Percentiles rank a stretch among this genome's conserved stretches.
phyloP scores from a whole-genome alignment of 495 filamentous ascomycete genomes.

The Lindgomyces ingoldianus region DNA sequence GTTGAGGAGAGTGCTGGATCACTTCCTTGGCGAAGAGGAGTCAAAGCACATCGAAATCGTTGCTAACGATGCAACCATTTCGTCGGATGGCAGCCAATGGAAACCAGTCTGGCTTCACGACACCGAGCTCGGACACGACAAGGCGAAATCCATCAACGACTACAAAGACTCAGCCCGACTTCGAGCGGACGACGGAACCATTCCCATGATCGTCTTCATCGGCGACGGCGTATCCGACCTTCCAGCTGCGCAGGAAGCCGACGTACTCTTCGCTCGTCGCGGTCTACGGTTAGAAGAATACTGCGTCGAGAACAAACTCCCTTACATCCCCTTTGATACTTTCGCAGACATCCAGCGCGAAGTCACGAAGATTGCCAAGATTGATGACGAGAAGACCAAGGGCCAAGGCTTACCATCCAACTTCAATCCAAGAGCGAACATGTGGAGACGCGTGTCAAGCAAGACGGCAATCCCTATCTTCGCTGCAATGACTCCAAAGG shows the following conservation, averaged over 20 bases:
- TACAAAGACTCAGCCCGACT: conserved; percentile 57
- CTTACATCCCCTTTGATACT: conserved; percentile 66
- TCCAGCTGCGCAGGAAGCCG: conserved; percentile 70
- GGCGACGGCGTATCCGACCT: conserved; percentile 78
- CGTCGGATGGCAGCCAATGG: conserved; percentile 60
- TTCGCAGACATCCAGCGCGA: conserved; percentile 69
- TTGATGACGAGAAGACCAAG: conserved; percentile 65
- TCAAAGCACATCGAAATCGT: conserved; percentile 66
- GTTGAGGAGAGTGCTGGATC: conserved; percentile 61
- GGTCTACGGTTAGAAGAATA: conserved; percentile 72
- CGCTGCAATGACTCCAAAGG: conserved; percentile 56
- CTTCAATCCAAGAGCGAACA: conserved; percentile 71
- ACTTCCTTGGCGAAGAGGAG: conserved; percentile 64
- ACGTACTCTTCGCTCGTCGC: conserved; percentile 72
- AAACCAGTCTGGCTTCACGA: conserved; percentile 73
- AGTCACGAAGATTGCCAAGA: conserved; percentile 58
- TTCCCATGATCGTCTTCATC: conserved; percentile 74
- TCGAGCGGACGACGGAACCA: conserved; percentile 59
- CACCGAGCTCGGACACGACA: conserved; percentile 69
- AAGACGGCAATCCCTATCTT: conserved; percentile 59
- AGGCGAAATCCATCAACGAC: conserved; percentile 65
- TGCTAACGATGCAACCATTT: conserved; percentile 68
- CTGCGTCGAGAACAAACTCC: conserved; percentile 64
- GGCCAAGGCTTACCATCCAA: conserved; percentile 62
- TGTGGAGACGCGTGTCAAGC: conserved; percentile 68